Evolutionary conservation across 1,284 basidiomycete genomes (phyloP).

Genomic region (Heliocybe sulcata): DNA sequence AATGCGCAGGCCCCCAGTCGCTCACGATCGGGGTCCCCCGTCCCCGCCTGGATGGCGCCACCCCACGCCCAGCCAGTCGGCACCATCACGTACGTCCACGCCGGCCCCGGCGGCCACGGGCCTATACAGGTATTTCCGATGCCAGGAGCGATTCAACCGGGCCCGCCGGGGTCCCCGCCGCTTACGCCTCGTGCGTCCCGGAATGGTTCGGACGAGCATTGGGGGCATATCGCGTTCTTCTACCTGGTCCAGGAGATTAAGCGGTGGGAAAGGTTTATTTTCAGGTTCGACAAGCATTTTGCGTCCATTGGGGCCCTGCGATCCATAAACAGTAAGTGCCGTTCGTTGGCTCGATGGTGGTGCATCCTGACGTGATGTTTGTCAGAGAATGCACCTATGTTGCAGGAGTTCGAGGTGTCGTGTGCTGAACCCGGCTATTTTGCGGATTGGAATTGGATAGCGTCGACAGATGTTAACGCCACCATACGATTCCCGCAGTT

Average conservation of each 20-base stretch:
- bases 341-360: neutral
- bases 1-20: slow-evolving; percentile 11
- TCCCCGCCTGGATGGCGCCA: slow-evolving; percentile 14
- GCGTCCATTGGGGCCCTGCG: slow-evolving; percentile 61
- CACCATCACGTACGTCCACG: slow-evolving; percentile 4
- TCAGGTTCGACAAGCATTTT: slow-evolving; percentile 69
- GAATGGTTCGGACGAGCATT: slow-evolving; percentile 33
- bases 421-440: slow-evolving; percentile 56
- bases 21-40: slow-evolving; percentile 18
- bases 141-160: slow-evolving; percentile 1
- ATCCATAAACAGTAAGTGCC: slow-evolving; percentile 53
- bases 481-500: slow-evolving; percentile 37
- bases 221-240: slow-evolving; percentile 72
- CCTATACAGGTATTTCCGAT: slow-evolving; percentile 1
- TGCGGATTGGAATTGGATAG: slow-evolving; percentile 66
- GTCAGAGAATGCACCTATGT: slow-evolving; percentile 59
- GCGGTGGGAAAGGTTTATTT: slow-evolving; percentile 73
- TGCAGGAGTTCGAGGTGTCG: slow-evolving; percentile 71
- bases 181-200: slow-evolving; percentile 2
- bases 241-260: slow-evolving; percentile 73
- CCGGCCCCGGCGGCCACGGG: neutral
- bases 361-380: neutral
- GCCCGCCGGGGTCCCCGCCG: neutral
- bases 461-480: slow-evolving; percentile 34
- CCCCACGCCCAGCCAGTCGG: slow-evolving; percentile 12